Evolutionary conservation across 495 filamentous ascomycete species (phyloP), one percentile per base, ranked within the genome.

Genomic region (Aspergillus nidulans): DNA sequence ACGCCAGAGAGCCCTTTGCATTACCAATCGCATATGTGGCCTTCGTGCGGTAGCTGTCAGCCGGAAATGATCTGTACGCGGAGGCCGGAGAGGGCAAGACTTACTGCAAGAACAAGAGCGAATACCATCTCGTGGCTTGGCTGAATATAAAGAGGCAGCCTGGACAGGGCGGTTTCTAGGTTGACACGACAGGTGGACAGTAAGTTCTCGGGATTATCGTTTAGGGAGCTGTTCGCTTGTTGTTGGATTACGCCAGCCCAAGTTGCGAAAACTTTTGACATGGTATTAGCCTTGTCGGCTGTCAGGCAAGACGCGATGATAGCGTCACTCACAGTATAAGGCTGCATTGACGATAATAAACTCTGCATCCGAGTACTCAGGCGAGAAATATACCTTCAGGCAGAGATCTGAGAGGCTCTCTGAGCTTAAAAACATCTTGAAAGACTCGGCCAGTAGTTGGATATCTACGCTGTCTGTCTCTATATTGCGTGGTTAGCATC

Each of bases 311-410:
- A 34, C 10, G 9, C 9, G 18, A 21, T 23, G 1, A 23, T 16
- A 18, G 12, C n/a, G 6, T 24, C 1, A 43, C 54, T 34, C 16
- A 57, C 54, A 57, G 48, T 50, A 34, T 2, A 57, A 18, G 12
- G 47, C 36, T 18, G 39, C 38, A 24, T 57, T 57, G 34, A 52
- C 4, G 13, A 57, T 52, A 30, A 57, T 57, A 21, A 52, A 52
- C 18, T 52, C 55, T 15, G 48, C 55, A 46, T 52, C 36, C 0
- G 55, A 57, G 23, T 57, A 52, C 4, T 23, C 38, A 15, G 40
- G 21, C 1, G 55, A 51, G 19, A 57, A 57, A 13, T 57, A 57
- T 6, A 57, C 26, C 34, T 57, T 57, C 6, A 57, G 43, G 19
- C 55, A 57, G 4, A 57, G 18, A 25, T 57, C 55, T 3, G 55